Conservation (phyloP, 2,329 filamentous ascomycete genomes). For the Beauveria varroae region DNA sequence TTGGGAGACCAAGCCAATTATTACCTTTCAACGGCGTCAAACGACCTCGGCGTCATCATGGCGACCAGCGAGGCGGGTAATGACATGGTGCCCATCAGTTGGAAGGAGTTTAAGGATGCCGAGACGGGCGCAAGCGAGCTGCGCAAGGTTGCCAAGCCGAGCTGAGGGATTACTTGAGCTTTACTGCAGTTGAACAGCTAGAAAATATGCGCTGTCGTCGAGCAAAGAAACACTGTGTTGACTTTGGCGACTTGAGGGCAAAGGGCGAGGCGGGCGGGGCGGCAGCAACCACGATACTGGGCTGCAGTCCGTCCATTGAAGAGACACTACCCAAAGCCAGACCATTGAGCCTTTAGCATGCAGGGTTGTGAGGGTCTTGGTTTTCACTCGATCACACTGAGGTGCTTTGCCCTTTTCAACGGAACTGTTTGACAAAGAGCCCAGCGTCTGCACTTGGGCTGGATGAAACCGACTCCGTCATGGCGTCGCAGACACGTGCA, state of each 20-base stretch:
- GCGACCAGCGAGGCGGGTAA: conserved; percentile 82
- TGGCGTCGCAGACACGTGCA: background rate
- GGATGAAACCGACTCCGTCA: background rate
- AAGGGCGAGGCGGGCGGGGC: background rate
- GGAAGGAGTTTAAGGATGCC: conserved; percentile 88
- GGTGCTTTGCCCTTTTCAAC: background rate
- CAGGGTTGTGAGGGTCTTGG: background rate
- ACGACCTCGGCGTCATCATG: conserved; percentile 90
- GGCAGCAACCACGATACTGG: background rate
- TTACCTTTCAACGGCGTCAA: conserved; percentile 85
- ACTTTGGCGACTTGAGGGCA: background rate
- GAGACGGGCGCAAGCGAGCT: conserved; percentile 68
- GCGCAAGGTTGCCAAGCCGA: conserved; percentile 91
- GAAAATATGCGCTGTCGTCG: background rate
- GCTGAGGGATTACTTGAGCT: conserved; percentile 41
- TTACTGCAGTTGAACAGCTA: background rate
- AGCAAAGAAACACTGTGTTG: background rate
- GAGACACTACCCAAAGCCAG: background rate
- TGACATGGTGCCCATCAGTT: conserved; percentile 86
- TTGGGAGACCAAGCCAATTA: conserved; percentile 92
- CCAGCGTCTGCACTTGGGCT: background rate
- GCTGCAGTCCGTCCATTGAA: background rate
- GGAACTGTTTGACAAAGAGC: background rate
- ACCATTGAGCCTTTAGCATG: background rate
- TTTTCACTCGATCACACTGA: background rate